A percentile compares a stretch with the other conserved stretches of the same genome.
These are phyloP conservation scores for Ligustrum vulgare DNA, from an alignment of 257 asterid genomes.

Conservation along the genomic window DNA sequence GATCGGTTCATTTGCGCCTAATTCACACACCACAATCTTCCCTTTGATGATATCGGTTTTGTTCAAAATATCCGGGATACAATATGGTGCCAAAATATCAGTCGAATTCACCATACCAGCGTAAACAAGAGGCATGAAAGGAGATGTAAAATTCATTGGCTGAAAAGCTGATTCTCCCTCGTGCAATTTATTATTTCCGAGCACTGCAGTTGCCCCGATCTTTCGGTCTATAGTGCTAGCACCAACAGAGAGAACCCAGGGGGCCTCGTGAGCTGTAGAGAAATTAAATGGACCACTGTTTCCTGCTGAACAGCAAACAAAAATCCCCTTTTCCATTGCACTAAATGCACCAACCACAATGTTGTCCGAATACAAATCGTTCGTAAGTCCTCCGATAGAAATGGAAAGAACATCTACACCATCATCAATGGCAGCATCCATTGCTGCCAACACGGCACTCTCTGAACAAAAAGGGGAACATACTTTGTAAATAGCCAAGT, in stretches of 20 bases:
- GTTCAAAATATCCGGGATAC: constrained; percentile 23
- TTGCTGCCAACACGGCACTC: constrained; percentile 39
- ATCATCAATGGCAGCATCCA: constrained; percentile 48
- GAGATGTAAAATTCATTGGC: constrained; percentile 25
- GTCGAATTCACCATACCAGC: constrained; percentile 20
- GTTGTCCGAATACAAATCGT: not conserved
- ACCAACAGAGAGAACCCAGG: constrained; percentile 56
- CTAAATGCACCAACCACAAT: constrained; percentile 40
- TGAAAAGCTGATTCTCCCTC: constrained; percentile 40
- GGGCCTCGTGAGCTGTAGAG: constrained; percentile 27
- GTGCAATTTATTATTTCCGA: constrained; percentile 30
- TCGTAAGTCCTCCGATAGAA: constrained; percentile 20
- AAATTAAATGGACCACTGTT: constrained; percentile 23
- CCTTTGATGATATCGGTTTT: constrained; percentile 8
- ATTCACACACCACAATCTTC: constrained; percentile 26
- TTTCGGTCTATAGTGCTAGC: constrained; percentile 48
- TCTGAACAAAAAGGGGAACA: constrained; percentile 32
- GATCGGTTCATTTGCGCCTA: not conserved
- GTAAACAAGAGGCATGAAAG: constrained; percentile 32
- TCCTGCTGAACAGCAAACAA: constrained; percentile 48
- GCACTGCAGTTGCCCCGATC: constrained; percentile 32
- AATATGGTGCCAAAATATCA: constrained; percentile 19
- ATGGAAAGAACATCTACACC: constrained; percentile 46
- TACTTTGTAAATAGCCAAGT: constrained; percentile 49
- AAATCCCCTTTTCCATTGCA: constrained; percentile 45